Evolutionary conservation across 2,329 filamentous ascomycete species (phyloP).

Genomic region (Aspergillus ruber): DNA sequence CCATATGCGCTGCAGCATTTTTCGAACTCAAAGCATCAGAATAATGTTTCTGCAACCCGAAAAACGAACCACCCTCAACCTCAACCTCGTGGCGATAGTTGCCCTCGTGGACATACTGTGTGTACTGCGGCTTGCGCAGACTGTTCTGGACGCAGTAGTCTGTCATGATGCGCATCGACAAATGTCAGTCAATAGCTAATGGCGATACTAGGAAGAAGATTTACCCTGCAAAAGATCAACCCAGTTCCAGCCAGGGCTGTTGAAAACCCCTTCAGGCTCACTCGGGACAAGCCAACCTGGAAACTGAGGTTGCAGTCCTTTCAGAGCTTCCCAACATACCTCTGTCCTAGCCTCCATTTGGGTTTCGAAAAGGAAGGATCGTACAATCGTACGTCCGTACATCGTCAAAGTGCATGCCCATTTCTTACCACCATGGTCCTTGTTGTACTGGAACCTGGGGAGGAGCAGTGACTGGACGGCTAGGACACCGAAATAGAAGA

Average conservation of each 20-base stretch:
- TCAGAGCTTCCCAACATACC: conserved; percentile 22
- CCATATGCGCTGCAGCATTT: conserved; percentile 23
- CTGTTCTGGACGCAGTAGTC: conserved; percentile 18
- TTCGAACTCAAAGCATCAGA: conserved; percentile 18
- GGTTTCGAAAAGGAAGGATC: conserved; percentile 5
- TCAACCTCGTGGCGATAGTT: conserved; percentile 23
- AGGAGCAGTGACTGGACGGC: conserved; percentile 17
- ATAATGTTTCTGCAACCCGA: conserved; percentile 14
- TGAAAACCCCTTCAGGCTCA: conserved; percentile 13
- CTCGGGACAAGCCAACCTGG: conserved; percentile 23
- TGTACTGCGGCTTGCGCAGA: conserved; percentile 13
- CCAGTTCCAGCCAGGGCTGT: conserved; percentile 23
- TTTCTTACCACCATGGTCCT: conserved; percentile 5
- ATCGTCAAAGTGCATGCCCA: conserved; percentile 25
- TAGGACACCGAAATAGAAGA: conserved; percentile 30
- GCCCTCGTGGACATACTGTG: conserved; percentile 15
- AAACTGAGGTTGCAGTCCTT: conserved; percentile 15
- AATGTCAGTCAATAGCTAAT: background rate
- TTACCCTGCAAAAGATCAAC: conserved; percentile 22
- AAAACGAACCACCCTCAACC: conserved; percentile 14
- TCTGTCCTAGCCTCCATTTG: conserved; percentile 16
- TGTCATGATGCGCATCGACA: conserved; percentile 3
- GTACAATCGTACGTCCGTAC: conserved; percentile 22
- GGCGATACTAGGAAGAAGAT: background rate
- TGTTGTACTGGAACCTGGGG: conserved; percentile 19